Evolutionary conservation across 1,284 basidiomycete genomes (phyloP), one percentile per base, ranked within the genome.

Genomic region (Gastroboletus turbinatus): DNA sequence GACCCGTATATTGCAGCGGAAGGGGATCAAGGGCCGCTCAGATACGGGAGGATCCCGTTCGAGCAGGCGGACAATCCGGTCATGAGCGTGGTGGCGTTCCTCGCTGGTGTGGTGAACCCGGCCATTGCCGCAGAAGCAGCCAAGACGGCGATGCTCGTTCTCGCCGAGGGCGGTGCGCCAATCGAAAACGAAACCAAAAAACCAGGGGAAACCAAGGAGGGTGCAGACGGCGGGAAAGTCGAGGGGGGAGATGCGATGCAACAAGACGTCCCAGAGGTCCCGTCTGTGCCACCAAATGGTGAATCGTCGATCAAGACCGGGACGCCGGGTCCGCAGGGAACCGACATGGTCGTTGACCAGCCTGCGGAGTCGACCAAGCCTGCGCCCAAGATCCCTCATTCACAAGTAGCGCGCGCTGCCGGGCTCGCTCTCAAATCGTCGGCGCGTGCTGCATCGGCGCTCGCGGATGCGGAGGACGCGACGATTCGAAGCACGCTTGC

Each of bases 31-130:
- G 95, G 94, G 8, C 83, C 91, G 1, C 75, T 98, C 54, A 79
- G 90, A 62, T 95, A 90, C 60, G 84, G 85, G 1, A 76, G 89
- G 9, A 78, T 96, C 56, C 96, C 96, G 0, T 97, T 98, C 69
- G 90, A 95, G 61, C 91, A 95, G 68, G 87, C 92, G 1, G 97
- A 98, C 68, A 99, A 99, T 71, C 96, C 96, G 0, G 94, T 99
- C 33, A 95, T 99, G 94, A 95, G 92, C 72, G 96, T 99, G 25
- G 95, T 99, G 14, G 93, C 96, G 1, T 98, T 98, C 78, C 79
- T 99, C 46, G 95, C 96, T 16, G 90, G 90, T 17, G 94, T 96
- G 1, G 92, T 99, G 7, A 88, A 87, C 17, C 94, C 95, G 0
- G 88, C 90, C 1, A 90, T 98, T 5, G 96, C 96, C 1, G 91